phyloP scores from a whole-genome alignment of 805 yeast genomes.

The Zygosaccharomyces gambellarensis region DNA sequence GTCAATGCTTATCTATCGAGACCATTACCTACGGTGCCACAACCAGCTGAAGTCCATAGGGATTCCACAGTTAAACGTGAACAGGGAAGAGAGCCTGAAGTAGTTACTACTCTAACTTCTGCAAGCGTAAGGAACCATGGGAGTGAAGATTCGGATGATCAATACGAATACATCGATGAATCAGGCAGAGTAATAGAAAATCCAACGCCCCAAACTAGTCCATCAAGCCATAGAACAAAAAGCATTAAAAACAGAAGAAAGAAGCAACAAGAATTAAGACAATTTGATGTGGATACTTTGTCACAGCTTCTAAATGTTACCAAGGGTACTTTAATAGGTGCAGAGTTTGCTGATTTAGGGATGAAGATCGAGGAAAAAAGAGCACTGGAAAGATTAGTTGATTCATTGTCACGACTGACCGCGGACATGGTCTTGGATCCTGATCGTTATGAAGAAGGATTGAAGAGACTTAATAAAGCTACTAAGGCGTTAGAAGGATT shows the following conservation, averaged over 20 bases:
- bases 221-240: neutral
- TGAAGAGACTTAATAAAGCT: slow-evolving; percentile 74
- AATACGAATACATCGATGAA: slow-evolving; percentile 21
- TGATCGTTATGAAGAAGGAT: slow-evolving; percentile 72
- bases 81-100: slow-evolving; percentile 1
- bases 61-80: slow-evolving; percentile 11
- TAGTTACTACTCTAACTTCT: neutral
- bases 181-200: slow-evolving; percentile 6
- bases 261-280: slow-evolving; percentile 16
- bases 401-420: slow-evolving; percentile 76
- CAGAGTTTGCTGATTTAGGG: slow-evolving; percentile 68
- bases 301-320: slow-evolving; percentile 38
- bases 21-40: slow-evolving; percentile 25
- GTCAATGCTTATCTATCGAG: slow-evolving; percentile 16
- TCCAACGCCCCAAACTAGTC: neutral
- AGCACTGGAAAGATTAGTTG: slow-evolving; percentile 78
- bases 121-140: neutral
- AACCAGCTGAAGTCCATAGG: slow-evolving; percentile 7
- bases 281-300: slow-evolving; percentile 34
- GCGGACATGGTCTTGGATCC: slow-evolving; percentile 89
- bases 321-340: slow-evolving; percentile 40
- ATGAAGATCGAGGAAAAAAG: slow-evolving; percentile 73
- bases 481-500: slow-evolving; percentile 84
- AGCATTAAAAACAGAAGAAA: slow-evolving; percentile 5
- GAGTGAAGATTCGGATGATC: slow-evolving; percentile 13